Conservation (phyloP, 768 basidiomycete genomes). For the Hortiboletus flavorubellus region DNA sequence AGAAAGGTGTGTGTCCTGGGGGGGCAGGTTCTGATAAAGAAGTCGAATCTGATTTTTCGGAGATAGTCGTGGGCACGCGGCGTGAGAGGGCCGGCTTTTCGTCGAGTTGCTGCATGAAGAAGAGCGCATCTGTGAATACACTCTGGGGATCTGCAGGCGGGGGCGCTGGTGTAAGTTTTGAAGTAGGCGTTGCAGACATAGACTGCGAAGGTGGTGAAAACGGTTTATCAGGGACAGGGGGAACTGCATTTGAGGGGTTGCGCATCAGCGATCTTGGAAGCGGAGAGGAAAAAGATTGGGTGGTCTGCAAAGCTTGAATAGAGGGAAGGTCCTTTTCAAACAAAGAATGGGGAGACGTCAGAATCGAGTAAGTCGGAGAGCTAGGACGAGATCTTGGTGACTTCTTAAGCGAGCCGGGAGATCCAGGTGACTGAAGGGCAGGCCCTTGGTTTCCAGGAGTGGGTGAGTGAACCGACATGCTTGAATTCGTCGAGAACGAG, state of each 20-base stretch:
- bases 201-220: conserved; percentile 15
- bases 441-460: conserved; percentile 13
- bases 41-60: conserved; percentile 39
- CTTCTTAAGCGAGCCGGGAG: conserved; percentile 14
- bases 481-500: conserved; percentile 31
- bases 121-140: conserved; percentile 56
- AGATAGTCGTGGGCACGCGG: conserved; percentile 45
- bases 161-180: conserved; percentile 25
- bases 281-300: conserved; percentile 7
- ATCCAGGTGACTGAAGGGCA: conserved; percentile 14
- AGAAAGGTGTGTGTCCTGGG: conserved; percentile 14
- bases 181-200: conserved; percentile 22
- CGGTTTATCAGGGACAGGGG: conserved; percentile 29
- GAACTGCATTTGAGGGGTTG: conserved; percentile 14
- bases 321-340: conserved; percentile 34
- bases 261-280: conserved; percentile 15
- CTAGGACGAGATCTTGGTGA: conserved; percentile 20
- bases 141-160: conserved; percentile 29
- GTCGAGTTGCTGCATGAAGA: conserved; percentile 63
- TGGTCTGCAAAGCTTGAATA: conserved; percentile 29
- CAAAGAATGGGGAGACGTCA: conserved; percentile 37
- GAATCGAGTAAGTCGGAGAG: conserved; percentile 29
- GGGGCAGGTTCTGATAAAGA: conserved; percentile 31
- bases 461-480: conserved; percentile 21
- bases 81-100: conserved; percentile 29